Evolutionary conservation across 73 alveolate genomes (phyloP), one percentile per base, ranked within the genome.

Genomic region (Paramecium tetraurelia): DNA sequence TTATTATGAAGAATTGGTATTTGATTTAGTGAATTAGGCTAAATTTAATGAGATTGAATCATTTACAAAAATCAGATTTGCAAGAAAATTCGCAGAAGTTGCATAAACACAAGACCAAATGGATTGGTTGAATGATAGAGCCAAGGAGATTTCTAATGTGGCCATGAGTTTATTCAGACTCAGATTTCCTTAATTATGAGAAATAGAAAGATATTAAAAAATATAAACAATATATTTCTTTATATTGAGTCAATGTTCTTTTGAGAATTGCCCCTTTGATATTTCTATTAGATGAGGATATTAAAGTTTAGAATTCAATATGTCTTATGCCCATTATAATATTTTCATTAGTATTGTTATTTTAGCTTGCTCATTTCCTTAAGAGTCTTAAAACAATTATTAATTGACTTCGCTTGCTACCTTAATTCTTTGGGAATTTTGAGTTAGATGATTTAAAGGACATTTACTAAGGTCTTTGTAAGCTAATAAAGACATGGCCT

Each of bases 41-140:
- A 48, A 80, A 80, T 80, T 80, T 46, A 80, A 80, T 80, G 90
- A 80, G 46, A 44, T 80, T 24, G 90, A 80, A 80, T 41, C 90
- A 14, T 80, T 80, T 35, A 80, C 75, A 22, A 18, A 43, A 80
- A 80, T 80, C 38, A 80, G 90, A 80, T 80, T 80, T 80, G 40
- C 90, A 22, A 80, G 75, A 48, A 80, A 80, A 27, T 80, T 80
- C 12, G 53, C 70, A 22, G 90, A 80, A 80, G 57, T 80, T 80
- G 70, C 70, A 9, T 24, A 80, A 43, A 80, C 90, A 44, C 27
- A 80, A 44, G 90, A 80, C 24, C 31, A 80, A 48, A 48, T 48
- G 70, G 90, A 80, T 14, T 44, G 90, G 75, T 80, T 80, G 75
- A 80, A 80, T 48, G 70, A 80, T 46, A 41, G 70, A 48, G 75